Conservation (phyloP, 768 basidiomycete species). For the Mycena olivaceomarginata region DNA sequence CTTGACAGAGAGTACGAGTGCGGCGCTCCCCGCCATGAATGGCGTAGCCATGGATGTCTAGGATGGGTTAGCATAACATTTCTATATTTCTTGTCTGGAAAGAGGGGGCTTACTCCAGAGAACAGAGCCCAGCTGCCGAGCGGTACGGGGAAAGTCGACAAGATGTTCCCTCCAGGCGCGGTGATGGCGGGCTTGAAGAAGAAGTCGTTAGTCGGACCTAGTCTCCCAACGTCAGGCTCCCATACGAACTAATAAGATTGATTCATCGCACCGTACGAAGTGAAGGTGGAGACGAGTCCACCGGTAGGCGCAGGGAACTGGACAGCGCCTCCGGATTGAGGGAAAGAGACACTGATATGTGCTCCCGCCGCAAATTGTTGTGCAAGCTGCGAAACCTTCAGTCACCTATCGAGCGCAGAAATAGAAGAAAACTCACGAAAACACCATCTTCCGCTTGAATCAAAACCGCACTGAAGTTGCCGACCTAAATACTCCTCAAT, state of each 20-base stretch:
- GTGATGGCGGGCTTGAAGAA: conserved; percentile 74
- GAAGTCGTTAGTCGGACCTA: conserved; percentile 72
- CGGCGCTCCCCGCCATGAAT: conserved; percentile 66
- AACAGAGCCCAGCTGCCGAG: conserved; percentile 61
- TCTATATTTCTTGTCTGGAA: neutral
- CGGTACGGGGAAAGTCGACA: conserved; percentile 66
- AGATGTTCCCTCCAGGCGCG: conserved; percentile 72
- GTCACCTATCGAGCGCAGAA: conserved; percentile 43
- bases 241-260: too few species aligned
- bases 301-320: conserved; percentile 70
- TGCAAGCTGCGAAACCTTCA: conserved; percentile 61
- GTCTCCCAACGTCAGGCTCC: too few species aligned
- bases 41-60: conserved; percentile 66
- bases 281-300: conserved; percentile 74
- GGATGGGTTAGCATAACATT: too few species aligned
- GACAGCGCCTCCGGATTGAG: conserved; percentile 62
- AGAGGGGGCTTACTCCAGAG: conserved; percentile 53
- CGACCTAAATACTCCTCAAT: conserved; percentile 47
- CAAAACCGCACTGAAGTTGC: conserved; percentile 67
- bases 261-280: conserved; percentile 64
- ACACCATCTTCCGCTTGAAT: conserved; percentile 57
- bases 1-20: conserved; percentile 64
- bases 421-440: conserved; percentile 70
- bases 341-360: conserved; percentile 67
- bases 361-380: conserved; percentile 67